Base-by-base conservation (phyloP, 2,329 filamentous ascomycete species). In the Blastomyces emzantsi region DNA sequence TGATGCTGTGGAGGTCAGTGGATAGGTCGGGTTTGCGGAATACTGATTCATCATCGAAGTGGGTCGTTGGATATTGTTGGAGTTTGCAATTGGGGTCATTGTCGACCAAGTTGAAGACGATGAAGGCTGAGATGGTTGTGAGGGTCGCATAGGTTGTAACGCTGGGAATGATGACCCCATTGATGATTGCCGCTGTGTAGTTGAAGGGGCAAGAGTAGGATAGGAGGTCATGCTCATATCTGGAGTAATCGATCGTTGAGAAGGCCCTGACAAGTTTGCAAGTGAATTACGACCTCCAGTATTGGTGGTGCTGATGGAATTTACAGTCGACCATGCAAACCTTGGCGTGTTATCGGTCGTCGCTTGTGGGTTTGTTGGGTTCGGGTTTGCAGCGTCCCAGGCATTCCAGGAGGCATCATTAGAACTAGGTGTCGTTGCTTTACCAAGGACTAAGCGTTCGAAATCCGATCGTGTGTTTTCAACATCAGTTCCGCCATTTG, bases 361-460 rank as follows among this genome's bases (percentile, higher is more conserved):
- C 60, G 69, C 67, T 54, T 64, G 63, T 60, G 71, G 73, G 11
- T 70, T 66, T 9, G 58, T 22, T 52, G 73, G 66, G 59, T 73
- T 58, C 13, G 67, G 65, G 61, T 67, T 69, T 67, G 70, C 72
- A 65, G 70, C 70, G 66, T 69, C 73, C 69, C 72, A 68, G 17
- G 64, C 69, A 60, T 70, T 71, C 74, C 73, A 76, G 19, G 71
- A 66, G 62, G 73, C 70, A 62, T 73, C 73, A 33, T 71, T 71
- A 60, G 66, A 68, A 62, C 69, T 71, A n/a, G 72, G 75, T 36
- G 71, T 76, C 57, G 81, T 66, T 5, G 67, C 78, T 63, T 84
- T 85, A 9, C 93, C 93, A 71, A 95, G 91, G 61, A 99, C 92
- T 2, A 99, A 85, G 1, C 85, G 85, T 73, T 96, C 92, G 71